phyloP scores from a whole-genome alignment of 371 early-diverging fungal species.

The Mycotypha africana region DNA sequence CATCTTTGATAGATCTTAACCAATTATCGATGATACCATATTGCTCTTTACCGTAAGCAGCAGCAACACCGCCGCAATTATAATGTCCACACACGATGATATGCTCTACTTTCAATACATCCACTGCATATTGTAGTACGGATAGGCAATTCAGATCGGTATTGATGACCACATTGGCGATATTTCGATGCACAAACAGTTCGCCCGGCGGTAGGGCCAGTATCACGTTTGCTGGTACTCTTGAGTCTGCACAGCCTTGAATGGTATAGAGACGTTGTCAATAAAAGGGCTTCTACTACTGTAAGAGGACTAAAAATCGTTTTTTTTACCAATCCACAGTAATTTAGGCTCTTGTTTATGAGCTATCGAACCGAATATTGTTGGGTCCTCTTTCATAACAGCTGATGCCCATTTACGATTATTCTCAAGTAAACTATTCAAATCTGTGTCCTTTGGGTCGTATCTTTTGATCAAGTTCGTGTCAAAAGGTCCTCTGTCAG shows the following conservation, averaged over 20 bases:
- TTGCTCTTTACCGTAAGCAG: conserved; percentile 55
- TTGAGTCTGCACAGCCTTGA: conserved; percentile 91
- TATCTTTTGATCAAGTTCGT: conserved; percentile 12
- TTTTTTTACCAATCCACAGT: conserved; percentile 91
- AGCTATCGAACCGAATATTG: conserved; percentile 45
- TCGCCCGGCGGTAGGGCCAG: conserved; percentile 74
- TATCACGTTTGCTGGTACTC: conserved; percentile 74
- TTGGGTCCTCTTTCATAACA: conserved; percentile 30
- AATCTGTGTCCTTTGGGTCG: conserved; percentile 15
- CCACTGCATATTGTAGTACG: conserved; percentile 91
- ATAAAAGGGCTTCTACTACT: too few relatives aligned
- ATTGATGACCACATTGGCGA: conserved; percentile 84
- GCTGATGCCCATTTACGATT: conserved; percentile 33
- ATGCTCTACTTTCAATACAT: conserved; percentile 86
- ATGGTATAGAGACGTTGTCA: too few relatives aligned
- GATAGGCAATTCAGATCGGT: conserved; percentile 77
- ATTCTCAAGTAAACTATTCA: conserved; percentile 21
- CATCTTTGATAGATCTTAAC: conserved; percentile 75
- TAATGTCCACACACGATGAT: conserved; percentile 93
- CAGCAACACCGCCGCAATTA: conserved; percentile 83
- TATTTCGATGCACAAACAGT: conserved; percentile 93
- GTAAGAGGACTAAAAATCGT: too few relatives aligned
- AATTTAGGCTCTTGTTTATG: conserved; percentile 80
- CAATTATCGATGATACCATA: conserved; percentile 83
- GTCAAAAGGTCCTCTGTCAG: not conserved